Conservation (phyloP, 768 basidiomycete genomes). For the Trametes meyenii region DNA sequence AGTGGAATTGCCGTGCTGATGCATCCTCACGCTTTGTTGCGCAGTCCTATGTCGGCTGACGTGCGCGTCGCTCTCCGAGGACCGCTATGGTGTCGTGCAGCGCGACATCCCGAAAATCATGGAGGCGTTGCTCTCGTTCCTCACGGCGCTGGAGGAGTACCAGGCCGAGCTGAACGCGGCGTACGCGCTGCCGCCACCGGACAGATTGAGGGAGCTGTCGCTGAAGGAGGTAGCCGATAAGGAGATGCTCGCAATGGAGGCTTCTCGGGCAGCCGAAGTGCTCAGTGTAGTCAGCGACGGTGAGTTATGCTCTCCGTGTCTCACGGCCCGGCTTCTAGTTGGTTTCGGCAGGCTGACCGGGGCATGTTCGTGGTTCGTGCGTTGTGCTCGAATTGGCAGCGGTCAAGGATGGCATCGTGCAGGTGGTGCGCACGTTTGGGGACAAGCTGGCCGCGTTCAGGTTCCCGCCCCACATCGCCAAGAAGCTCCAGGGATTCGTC, state of each 20-base stretch:
- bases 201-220: slow-evolving; percentile 36
- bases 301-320: slow-evolving; percentile 39
- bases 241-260: slow-evolving; percentile 49
- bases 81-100: slow-evolving; percentile 82
- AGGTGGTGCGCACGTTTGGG: slow-evolving; percentile 74
- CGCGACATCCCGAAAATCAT: slow-evolving; percentile 81
- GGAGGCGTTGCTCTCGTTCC: slow-evolving; percentile 72
- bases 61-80: slow-evolving; percentile 76
- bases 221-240: slow-evolving; percentile 40
- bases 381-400: slow-evolving; percentile 40
- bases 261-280: slow-evolving; percentile 56
- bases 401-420: slow-evolving; percentile 65
- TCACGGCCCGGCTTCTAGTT: background rate
- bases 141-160: slow-evolving; percentile 67
- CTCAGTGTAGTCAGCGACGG: slow-evolving; percentile 60
- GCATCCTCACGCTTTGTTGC: background rate
- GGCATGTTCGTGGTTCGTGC: background rate
- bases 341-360: background rate
- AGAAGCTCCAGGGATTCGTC: slow-evolving; percentile 69
- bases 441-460: slow-evolving; percentile 75
- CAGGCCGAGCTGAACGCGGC: slow-evolving; percentile 52
- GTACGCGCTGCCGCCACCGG: slow-evolving; percentile 41
- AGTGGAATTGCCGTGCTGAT: background rate
- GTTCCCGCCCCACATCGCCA: slow-evolving; percentile 70
- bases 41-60: slow-evolving; percentile 68